These are phyloP conservation scores for Lactuca saligna DNA, from an alignment of 129 eudicot species.

Conservation along the genomic window DNA sequence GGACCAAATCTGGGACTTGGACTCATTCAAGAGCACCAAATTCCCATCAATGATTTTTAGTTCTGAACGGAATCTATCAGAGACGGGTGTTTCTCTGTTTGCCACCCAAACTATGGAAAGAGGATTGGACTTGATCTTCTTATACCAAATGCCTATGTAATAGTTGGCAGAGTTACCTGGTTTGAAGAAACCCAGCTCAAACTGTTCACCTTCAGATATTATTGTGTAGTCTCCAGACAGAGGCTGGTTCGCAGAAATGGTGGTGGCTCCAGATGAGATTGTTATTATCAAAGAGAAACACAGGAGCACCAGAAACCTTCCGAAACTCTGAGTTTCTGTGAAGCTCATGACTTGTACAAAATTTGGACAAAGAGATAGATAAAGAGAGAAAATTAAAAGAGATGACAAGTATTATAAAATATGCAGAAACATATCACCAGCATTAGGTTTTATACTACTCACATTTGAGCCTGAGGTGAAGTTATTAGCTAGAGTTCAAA, in stretches of 20 bases:
- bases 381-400: background rate
- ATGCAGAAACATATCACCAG: background rate
- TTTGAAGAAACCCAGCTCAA: conserved; percentile 59
- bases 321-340: background rate
- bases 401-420: background rate
- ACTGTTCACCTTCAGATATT: conserved; percentile 42
- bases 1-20: conserved; percentile 53
- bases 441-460: background rate
- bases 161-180: conserved; percentile 59
- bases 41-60: conserved; percentile 50
- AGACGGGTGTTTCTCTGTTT: conserved; percentile 54
- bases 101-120: conserved; percentile 70
- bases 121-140: conserved; percentile 23
- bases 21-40: conserved; percentile 50
- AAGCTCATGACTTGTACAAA: conserved; percentile 9
- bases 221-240: conserved; percentile 58
- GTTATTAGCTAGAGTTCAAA: no score
- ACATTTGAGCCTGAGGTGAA: no score
- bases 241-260: conserved; percentile 47
- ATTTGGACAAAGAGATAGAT: conserved; percentile 1
- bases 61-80: conserved; percentile 40
- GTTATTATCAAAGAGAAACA: conserved; percentile 25
- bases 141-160: conserved; percentile 69
- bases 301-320: conserved; percentile 17
- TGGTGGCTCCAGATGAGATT: conserved; percentile 32